Base-by-base conservation (phyloP, 768 basidiomycete species). In the Hygrophorus pudorinus region DNA sequence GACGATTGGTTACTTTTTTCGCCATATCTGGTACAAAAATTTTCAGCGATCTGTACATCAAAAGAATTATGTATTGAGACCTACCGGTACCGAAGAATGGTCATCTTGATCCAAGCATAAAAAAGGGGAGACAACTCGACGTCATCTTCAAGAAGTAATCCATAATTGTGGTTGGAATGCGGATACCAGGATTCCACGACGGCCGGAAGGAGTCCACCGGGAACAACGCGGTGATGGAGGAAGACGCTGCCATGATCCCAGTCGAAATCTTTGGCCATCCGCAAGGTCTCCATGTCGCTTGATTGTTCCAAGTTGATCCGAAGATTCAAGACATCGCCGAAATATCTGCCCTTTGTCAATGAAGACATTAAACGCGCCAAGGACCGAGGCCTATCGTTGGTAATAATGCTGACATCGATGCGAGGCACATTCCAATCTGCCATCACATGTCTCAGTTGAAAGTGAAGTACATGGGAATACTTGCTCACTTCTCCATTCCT, bases 131-230 rank as follows among this genome's bases (percentile, higher is more conserved):
- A 90, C 6, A 91, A 60, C 56, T 93, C 90, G 8, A 89, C 70
- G 56, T 93, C 89, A 54, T 92, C 89, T 59, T 91, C 89, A 16
- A 92, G 71, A 14, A 92, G 62, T 14, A 92, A 57, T 5, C 83
- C 88, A 56, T 89, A 90, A 1, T 78, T 75, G 52, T 91, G 64
- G 48, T 87, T 72, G 24, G 72, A 70, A 18, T 66, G 61, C 4
- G 90, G 89, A 56, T 87, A 92, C 88, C 90, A 93, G 4, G 86
- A 85, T 61, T 91, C 89, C 11, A 90, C 82, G 11, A 93, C 78
- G 5, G 89, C 85, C 2, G 85, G 72, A 43, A 92, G 73, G 14
- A 92, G 67, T 3, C 88, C 89, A 2, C 79, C 88, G 46, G 79
- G 80, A n/a, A 85, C 62, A 45, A 89, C 70, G 18, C 90, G 75